Evolutionary conservation across 805 yeast species (phyloP).

Genomic region (Schwanniomyces pseudopolymorphus): DNA sequence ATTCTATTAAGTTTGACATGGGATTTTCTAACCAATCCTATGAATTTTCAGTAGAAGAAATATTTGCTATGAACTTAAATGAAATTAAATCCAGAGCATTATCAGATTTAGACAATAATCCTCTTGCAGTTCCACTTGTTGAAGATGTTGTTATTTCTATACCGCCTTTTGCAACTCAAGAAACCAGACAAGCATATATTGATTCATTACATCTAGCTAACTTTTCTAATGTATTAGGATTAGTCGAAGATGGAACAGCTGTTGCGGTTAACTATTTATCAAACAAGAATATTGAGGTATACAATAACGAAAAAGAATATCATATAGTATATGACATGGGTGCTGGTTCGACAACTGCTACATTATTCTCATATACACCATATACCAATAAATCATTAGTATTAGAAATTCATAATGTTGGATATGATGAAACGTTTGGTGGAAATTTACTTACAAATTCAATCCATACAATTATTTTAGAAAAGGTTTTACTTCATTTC

Average conservation of each 20-base stretch:
- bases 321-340: constrained; percentile 88
- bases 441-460: constrained; percentile 73
- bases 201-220: constrained; percentile 77
- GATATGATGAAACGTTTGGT: constrained; percentile 65
- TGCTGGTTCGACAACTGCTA: constrained; percentile 86
- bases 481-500: constrained; percentile 51
- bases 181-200: constrained; percentile 66
- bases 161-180: constrained; percentile 66
- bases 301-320: constrained; percentile 43
- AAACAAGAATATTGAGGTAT: constrained; percentile 40
- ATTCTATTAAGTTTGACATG: constrained; percentile 58
- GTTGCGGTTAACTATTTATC: constrained; percentile 81
- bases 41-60: constrained; percentile 63
- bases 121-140: constrained; percentile 49
- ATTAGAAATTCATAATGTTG: constrained; percentile 70
- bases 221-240: constrained; percentile 53
- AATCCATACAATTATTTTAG: constrained; percentile 58
- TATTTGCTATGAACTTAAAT: constrained; percentile 77
- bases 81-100: constrained; percentile 68
- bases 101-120: constrained; percentile 52
- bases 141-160: constrained; percentile 73
- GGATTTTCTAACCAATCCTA: constrained; percentile 31
- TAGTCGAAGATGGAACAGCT: constrained; percentile 91
- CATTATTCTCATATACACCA: constrained; percentile 66
- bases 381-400: constrained; percentile 39